These are phyloP conservation scores for Talaromyces rugulosus DNA, from an alignment of 2,329 filamentous ascomycete species.

Conservation along the genomic window DNA sequence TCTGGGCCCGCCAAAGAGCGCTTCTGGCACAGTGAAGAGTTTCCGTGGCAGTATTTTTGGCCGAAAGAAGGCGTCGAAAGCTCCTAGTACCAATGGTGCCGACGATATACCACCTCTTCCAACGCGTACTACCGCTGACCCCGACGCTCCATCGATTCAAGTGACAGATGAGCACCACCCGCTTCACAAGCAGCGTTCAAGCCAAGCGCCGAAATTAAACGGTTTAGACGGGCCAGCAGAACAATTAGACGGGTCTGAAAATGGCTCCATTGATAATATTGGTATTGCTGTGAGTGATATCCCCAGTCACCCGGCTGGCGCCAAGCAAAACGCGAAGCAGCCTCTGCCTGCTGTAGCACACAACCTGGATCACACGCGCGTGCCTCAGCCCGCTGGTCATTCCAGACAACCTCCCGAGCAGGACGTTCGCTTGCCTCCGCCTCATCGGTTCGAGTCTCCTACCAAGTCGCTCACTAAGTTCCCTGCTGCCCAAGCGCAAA, in stretches of 20 bases:
- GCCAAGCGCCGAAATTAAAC: conserved; percentile 18
- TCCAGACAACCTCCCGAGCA: conserved; percentile 41
- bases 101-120: conserved; percentile 25
- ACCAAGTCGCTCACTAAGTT: conserved; percentile 46
- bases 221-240: conserved; percentile 1
- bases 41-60: conserved; percentile 75
- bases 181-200: conserved; percentile 26
- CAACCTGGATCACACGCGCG: conserved; percentile 32
- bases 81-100: conserved; percentile 38
- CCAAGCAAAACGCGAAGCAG: conserved; percentile 27
- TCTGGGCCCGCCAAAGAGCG: conserved; percentile 60
- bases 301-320: conserved; percentile 14
- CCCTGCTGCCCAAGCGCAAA: conserved; percentile 48
- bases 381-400: conserved; percentile 33
- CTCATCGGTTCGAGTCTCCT: conserved; percentile 35
- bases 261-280: conserved; percentile 19
- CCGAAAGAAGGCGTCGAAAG: conserved; percentile 48
- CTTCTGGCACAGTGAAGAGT: conserved; percentile 66
- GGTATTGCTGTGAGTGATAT: conserved; percentile 26
- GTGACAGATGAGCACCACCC: conserved; percentile 56
- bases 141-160: conserved; percentile 66
- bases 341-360: conserved; percentile 31
- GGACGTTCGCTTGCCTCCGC: conserved; percentile 34
- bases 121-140: conserved; percentile 15
- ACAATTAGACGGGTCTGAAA: conserved; percentile 7